Evolutionary conservation across 176 grass and related monocot genomes (phyloP), one percentile per base, ranked within the genome.

Genomic region (Canna indica): DNA sequence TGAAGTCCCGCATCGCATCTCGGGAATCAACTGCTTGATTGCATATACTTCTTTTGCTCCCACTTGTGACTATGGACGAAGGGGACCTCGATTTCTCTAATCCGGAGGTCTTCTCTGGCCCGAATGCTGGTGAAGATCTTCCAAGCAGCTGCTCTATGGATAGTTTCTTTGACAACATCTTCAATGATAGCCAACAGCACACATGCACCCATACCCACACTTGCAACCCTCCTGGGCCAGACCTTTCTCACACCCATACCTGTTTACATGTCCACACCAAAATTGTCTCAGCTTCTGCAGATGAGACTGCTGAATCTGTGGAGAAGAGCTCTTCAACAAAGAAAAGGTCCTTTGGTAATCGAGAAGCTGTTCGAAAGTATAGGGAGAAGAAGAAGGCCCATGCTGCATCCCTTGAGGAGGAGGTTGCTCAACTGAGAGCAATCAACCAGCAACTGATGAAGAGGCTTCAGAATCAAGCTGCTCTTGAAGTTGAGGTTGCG

Each of bases 211-310:
- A 91, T 76, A 91, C 88, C 20, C 88, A 91, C 79, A 91, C 84
- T 53, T 91, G 88, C 79, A 91, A 91, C 66, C 88, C 85, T 15
- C 88, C 88, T 0, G 84, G 81, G 1, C n/a, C 76, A 18, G 70
- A 87, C 46, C 76, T 78, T 18, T 80, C 84, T 0, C 88, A 91
- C 84, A 87, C 84, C 42, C 88, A 91, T 82, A 91, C 88, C 27
- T 91, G 88, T 31, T 74, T 82, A 65, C 84, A 91, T 74, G 88
- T 84, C 60, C 84, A 91, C 84, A 87, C 88, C 81, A 87, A 87
- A 76, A 69, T 85, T 17, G 73, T 87, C 66, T 76, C 88, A 0
- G 76, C 84, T 7, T 64, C 81, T 0, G 72, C 76, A 0, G 88
- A 82, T 36, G 47, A 68, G 47, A 68, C 64, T 11, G 75, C 64